Evolutionary conservation across 257 asterid genomes (phyloP).

Genomic region (Nicotiana undulata): DNA sequence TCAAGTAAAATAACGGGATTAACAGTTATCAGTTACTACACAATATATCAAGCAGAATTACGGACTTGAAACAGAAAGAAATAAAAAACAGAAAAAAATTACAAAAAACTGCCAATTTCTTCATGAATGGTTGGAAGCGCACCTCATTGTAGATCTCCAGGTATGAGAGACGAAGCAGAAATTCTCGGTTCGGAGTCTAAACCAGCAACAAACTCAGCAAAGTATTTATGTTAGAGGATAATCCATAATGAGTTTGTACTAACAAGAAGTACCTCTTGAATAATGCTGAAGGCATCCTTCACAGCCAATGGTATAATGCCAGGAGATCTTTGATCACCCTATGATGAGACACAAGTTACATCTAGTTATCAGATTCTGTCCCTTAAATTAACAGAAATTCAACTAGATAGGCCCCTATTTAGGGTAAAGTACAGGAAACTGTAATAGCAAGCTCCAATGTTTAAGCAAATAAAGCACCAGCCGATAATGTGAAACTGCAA

Average conservation of each 20-base stretch:
- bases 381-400: not conserved
- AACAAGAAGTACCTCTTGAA: conserved; percentile 81
- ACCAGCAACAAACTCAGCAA: conserved; percentile 18
- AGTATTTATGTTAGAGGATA: conserved; percentile 13
- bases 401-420: not conserved
- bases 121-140: conserved; percentile 15
- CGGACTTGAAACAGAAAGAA: not conserved
- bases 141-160: conserved; percentile 99
- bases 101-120: not conserved
- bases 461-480: conserved; percentile 4
- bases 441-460: not conserved
- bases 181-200: conserved; percentile 97
- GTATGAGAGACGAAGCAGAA: conserved; percentile 91
- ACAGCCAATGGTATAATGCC: conserved; percentile 98
- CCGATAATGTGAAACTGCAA: not conserved
- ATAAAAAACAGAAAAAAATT: not conserved
- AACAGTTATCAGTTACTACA: not conserved
- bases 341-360: conserved; percentile 4
- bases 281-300: conserved; percentile 94
- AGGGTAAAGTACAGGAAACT: not conserved
- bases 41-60: not conserved
- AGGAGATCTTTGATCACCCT: conserved; percentile 99
- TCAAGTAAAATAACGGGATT: not conserved
- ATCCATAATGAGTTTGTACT: conserved; percentile 20
- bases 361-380: not conserved